These are phyloP conservation scores for Penicillium corylophilum DNA, from an alignment of 2,329 filamentous ascomycete species.

Conservation along the genomic window DNA sequence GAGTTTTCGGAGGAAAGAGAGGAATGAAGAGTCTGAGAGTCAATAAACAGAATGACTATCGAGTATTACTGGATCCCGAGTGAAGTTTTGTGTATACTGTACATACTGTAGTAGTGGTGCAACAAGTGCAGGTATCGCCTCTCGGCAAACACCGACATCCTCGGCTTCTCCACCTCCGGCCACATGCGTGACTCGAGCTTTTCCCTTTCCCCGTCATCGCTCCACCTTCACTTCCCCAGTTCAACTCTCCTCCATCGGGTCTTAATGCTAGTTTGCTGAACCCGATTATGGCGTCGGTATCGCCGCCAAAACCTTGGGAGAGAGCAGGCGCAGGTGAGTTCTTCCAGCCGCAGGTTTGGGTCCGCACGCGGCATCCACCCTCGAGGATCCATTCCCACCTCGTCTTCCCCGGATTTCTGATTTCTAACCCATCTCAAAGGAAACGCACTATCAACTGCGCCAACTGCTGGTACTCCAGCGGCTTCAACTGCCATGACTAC, in stretches of 20 bases:
- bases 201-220: slow-evolving; percentile 17
- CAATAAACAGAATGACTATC: neutral
- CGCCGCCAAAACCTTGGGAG: slow-evolving; percentile 98
- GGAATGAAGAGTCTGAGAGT: no score
- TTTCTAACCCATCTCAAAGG: slow-evolving; percentile 19
- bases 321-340: slow-evolving; percentile 64
- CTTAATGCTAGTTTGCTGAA: slow-evolving; percentile 33
- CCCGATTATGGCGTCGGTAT: slow-evolving; percentile 58
- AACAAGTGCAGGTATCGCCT: neutral
- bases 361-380: neutral
- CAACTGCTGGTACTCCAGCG: slow-evolving; percentile 23
- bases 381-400: slow-evolving; percentile 5
- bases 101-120: neutral
- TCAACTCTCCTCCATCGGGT: slow-evolving; percentile 3
- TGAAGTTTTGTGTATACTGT: no score
- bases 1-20: neutral
- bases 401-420: neutral
- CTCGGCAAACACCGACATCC: slow-evolving; percentile 25
- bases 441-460: slow-evolving; percentile 26
- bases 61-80: neutral
- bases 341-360: neutral
- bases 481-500: slow-evolving; percentile 38
- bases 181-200: slow-evolving; percentile 18
- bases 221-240: slow-evolving; percentile 13
- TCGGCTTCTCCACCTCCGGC: slow-evolving; percentile 27